Evolutionary conservation across 2,329 filamentous ascomycete genomes (phyloP), one percentile per base, ranked within the genome.

Genomic region (Neonectria faginata): DNA sequence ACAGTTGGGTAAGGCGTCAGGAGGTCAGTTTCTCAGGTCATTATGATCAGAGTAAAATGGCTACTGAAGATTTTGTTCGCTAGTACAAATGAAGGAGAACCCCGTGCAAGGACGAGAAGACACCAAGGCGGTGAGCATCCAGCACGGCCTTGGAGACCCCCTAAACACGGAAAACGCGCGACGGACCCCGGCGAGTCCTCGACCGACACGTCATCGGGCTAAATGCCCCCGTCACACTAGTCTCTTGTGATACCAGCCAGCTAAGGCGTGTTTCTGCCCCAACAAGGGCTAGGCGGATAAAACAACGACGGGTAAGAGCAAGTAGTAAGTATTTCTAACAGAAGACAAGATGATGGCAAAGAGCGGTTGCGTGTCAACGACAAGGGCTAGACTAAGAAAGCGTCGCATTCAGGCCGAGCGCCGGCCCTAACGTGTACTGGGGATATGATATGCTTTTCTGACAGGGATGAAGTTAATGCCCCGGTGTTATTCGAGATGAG

Each of bases 141-240:
- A 45, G 42, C 42, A 45, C 42, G 11, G 42, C 42, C 42, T 45
- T 22, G 42, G 42, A 45, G 42, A 45, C 39, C 42, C 42, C n/a
- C 18, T 44, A 11, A 22, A 22, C 41, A 11, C 18, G 41, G 41
- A 44, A 44, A 20, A 20, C 41, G 41, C n/a, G n/a, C 6, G 18
- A 44, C 41, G n/a, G 18, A 44, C 41, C 41, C 41, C 41, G 18
- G 18, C 41, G 9, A 22, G 18, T 45, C 42, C 18, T 25, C 42
- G 20, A 45, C 42, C 11, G 42, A 45, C 42, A 22, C 42, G 42
- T 45, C 42, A 45, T 22, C 10, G 42, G 42, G 42, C 42, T 11
- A 22, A 45, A 45, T 44, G n/a, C n/a, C 12, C 41, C 41, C 18
- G 8, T 44, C 41, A 44, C n/a, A 44, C 41, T 9, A 44, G n/a